Evolutionary conservation across 2,329 filamentous ascomycete species (phyloP), one percentile per base, ranked within the genome.

Genomic region (Fusarium sp.): DNA sequence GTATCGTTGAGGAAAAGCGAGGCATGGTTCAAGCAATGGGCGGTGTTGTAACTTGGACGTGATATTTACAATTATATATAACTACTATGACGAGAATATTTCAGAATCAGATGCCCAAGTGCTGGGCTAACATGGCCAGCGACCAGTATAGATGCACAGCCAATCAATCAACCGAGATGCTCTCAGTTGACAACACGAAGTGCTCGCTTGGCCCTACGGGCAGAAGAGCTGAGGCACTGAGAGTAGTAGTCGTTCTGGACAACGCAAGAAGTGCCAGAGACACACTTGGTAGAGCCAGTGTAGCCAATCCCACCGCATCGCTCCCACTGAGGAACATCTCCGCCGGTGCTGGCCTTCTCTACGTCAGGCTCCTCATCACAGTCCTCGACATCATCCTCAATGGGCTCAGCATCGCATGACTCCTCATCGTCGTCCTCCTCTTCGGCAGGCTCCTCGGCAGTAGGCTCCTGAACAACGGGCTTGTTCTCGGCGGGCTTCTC

Each of bases 231-330:
- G 3, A 59, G 38, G 35, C 72, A 74, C 61, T 74, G 71, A 4
- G 64, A 71, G 66, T 74, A 74, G 64, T 68, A 72, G 26, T 73
- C 64, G 47, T 72, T 73, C 35, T 61, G 57, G 34, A 56, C 58
- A 25, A 64, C 61, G 46, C 71, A 73, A 6, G 61, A 66, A 12
- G 61, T 59, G 15, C 72, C 72, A 11, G 58, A 36, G 15, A 44
- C 68, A 38, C 72, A 74, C 11, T 56, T 52, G 12, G 68, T 71
- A 26, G 67, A 44, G 15, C 72, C 72, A n/a, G 56, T 70, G 40
- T 47, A 72, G 44, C 59, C 57, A 5, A 38, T 49, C 11, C 71
- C 72, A 34, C 70, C 71, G 36, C 72, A 74, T 54, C 73, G 72
- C 13, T 61, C 52, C 63, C 60, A 64, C 4, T 58, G 57, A 7